These are phyloP conservation scores for Sugiyamaella grinbergsii DNA, from an alignment of 1,139 yeast genomes.

Conservation along the genomic window DNA sequence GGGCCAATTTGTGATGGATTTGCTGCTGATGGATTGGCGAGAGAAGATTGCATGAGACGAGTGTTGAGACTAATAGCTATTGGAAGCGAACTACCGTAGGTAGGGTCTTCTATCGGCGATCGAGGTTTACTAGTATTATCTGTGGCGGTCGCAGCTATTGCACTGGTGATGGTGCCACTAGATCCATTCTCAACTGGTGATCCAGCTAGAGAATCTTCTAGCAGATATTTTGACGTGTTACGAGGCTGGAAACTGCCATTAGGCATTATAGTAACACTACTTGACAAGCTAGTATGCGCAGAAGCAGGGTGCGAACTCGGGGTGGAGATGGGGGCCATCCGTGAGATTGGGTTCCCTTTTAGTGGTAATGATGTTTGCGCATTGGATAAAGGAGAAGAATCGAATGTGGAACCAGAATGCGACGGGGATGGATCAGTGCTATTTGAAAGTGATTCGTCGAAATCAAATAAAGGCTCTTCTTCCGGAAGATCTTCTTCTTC, in stretches of 20 bases:
- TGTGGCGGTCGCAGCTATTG: too few relatives aligned
- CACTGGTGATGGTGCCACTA: background rate
- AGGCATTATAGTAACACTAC: background rate
- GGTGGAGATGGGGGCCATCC: background rate
- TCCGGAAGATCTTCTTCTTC: conserved; percentile 13
- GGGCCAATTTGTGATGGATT: background rate
- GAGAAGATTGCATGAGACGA: conserved; percentile 5
- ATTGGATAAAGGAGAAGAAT: conserved; percentile 1
- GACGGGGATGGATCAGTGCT: conserved; percentile 10
- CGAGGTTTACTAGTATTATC: too few relatives aligned
- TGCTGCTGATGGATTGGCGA: background rate
- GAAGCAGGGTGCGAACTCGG: too few relatives aligned
- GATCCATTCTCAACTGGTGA: conserved; percentile 4
- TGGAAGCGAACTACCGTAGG: conserved; percentile 32
- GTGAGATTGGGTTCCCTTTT: too few relatives aligned
- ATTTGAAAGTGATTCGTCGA: conserved; percentile 31
- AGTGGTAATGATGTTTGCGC: background rate
- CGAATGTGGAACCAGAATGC: background rate
- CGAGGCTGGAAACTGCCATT: conserved; percentile 10
- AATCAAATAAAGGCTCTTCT: conserved; percentile 34
- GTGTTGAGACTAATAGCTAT: conserved; percentile 25
- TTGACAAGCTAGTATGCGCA: too few relatives aligned
- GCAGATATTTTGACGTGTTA: conserved; percentile 16
- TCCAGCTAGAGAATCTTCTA: conserved; percentile 13
- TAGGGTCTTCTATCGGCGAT: conserved; percentile 2